phyloP scores from a whole-genome alignment of 1,284 basidiomycete species.

The Meripilus lineatus region DNA sequence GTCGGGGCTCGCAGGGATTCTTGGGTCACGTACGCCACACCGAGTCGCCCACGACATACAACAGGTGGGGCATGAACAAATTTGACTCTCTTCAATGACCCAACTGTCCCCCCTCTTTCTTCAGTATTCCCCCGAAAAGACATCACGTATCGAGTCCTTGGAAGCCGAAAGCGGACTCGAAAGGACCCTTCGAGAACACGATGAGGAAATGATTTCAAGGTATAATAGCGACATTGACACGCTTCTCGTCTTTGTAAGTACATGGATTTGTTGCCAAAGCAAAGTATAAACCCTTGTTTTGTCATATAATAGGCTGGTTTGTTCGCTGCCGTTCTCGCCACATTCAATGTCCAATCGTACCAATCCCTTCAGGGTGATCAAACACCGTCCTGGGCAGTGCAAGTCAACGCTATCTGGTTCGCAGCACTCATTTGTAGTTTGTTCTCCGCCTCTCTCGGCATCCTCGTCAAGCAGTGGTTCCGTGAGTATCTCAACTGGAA shows the following conservation, averaged over 20 bases:
- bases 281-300: not conserved
- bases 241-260: conserved; percentile 3
- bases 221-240: conserved; percentile 4
- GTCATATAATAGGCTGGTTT: conserved; percentile 29
- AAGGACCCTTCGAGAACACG: not conserved
- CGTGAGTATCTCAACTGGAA: conserved; percentile 23
- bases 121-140: too few species aligned
- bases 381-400: conserved; percentile 25
- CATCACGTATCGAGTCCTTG: too few species aligned
- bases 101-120: too few species aligned
- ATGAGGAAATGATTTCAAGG: not conserved
- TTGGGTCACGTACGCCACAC: too few species aligned
- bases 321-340: conserved; percentile 40
- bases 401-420: conserved; percentile 30
- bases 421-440: conserved; percentile 21
- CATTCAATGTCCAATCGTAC: conserved; percentile 40
- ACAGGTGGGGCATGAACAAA: too few species aligned
- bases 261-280: not conserved
- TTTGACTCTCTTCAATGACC: too few species aligned
- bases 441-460: conserved; percentile 20
- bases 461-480: conserved; percentile 16
- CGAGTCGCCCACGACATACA: too few species aligned
- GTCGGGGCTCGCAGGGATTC: too few species aligned
- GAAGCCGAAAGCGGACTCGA: too few species aligned
- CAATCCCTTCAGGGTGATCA: conserved; percentile 30